Base-by-base conservation (phyloP, 2,329 filamentous ascomycete genomes). In the Ceratocystis huliohia region DNA sequence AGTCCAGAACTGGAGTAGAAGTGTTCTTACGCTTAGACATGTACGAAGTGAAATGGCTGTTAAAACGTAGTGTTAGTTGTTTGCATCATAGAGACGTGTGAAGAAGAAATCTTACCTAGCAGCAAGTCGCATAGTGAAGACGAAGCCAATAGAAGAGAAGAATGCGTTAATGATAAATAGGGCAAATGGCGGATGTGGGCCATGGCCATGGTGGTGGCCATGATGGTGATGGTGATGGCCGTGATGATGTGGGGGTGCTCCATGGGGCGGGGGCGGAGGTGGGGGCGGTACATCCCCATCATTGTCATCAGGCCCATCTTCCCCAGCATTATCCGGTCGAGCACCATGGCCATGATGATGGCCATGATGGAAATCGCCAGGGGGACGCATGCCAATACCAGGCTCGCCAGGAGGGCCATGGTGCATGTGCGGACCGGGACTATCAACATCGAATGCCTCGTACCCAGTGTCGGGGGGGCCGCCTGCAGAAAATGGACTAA, bases 331-430 rank as follows among this genome's bases (percentile, higher is more conserved):
- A 13, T 56, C 45, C 7, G 37, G 37, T 2, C 46, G n/a, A 7
- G 5, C 46, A 22, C 46, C 46, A 20, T 45, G 28, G 37, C 15
- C 15, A 22, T 66, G 64, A 15, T 62, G 64, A 5, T 63, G 37
- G 20, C 61, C 61, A 45, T 65, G 63, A 20, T 59, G 28, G 30
- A 66, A 64, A n/a, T 50, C 53, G 33, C 65, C 53, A 28, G 65
- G 65, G 15, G 65, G 65, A 10, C 50, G 61, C 61, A 67, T 67
- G 17, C 65, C 65, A 28, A 67, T 62, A 17, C 65, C 65, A 17
- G 65, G 65, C 33, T 64, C 48, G 45, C 65, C 61, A 6, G 63
- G 66, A 20, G 28, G 66, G 25, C 63, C 66, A 5, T 65, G 53
- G 50, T 65, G 66, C 57, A 44, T 57, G 57, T 67, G 66, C 28